Conservation (phyloP, 345 rosid genomes). For the Gossypium anomalum region DNA sequence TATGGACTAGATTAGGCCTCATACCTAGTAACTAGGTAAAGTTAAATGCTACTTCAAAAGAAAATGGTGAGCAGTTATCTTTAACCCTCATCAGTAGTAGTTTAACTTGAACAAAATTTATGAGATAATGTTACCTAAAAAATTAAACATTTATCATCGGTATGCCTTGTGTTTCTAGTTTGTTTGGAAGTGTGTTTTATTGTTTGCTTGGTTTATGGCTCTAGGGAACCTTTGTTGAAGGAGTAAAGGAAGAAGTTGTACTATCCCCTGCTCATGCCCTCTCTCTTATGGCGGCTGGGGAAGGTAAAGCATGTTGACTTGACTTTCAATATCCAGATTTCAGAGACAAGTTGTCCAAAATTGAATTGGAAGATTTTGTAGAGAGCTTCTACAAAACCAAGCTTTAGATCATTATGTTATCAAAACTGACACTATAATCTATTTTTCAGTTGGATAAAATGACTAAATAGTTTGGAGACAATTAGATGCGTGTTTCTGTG, state of each 20-base stretch:
- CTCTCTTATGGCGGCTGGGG: conserved; percentile 98
- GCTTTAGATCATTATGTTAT: conserved; percentile 3
- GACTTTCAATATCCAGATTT: conserved; percentile 9
- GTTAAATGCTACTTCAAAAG: neutral
- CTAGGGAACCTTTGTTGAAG: conserved; percentile 98
- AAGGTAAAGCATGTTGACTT: conserved; percentile 52
- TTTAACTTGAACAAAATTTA: neutral
- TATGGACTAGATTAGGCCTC: neutral
- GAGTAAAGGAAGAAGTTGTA: conserved; percentile 97
- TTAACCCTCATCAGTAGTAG: neutral
- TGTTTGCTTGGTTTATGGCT: conserved; percentile 21
- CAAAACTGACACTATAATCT: conserved; percentile 2
- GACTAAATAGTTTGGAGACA: neutral
- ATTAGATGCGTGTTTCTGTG: neutral
- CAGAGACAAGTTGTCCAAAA: neutral
- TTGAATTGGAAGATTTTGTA: neutral
- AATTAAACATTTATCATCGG: neutral
- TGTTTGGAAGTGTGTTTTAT: conserved; percentile 15
- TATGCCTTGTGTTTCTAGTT: conserved; percentile 1
- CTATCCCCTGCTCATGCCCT: conserved; percentile 98
- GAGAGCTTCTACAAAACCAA: neutral
- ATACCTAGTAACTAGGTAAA: neutral
- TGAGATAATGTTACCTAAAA: neutral
- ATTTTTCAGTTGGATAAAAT: conserved; percentile 9
- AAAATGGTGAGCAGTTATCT: neutral